Percentiles rank a stretch among this genome's conserved stretches.
phyloP scores from a whole-genome alignment of 495 filamentous ascomycete genomes.

The Elaphomyces granulatus region DNA sequence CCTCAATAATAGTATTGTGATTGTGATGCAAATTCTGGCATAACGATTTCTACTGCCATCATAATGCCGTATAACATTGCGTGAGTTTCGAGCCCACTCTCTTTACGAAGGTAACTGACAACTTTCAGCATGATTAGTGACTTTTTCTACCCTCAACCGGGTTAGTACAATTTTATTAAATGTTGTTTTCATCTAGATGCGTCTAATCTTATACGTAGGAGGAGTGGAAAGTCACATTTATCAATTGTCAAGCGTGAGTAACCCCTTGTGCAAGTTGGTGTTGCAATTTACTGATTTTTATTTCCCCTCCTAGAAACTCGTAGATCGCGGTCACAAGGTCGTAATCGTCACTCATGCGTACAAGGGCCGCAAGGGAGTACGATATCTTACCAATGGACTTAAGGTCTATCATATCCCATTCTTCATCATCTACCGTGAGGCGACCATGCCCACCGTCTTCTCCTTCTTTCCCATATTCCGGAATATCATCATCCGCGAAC shows the following conservation, averaged over 20 bases:
- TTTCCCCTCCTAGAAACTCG: conserved; percentile 81
- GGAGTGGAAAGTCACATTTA: conserved; percentile 98
- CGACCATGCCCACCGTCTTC: conserved; percentile 95
- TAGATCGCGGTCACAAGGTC: conserved; percentile 95
- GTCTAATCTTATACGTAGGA: conserved; percentile 34
- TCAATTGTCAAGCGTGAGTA: conserved; percentile 60
- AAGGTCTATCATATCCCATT: conserved; percentile 98
- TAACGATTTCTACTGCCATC: too few relatives aligned
- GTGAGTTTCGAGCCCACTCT: conserved; percentile 40
- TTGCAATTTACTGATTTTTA: not conserved
- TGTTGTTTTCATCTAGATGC: not conserved
- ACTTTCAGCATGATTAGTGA: conserved; percentile 82
- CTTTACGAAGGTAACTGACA: too few relatives aligned
- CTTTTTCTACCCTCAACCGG: conserved; percentile 97
- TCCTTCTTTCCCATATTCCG: conserved; percentile 96
- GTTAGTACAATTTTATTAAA: conserved; percentile 20
- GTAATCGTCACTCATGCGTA: conserved; percentile 98
- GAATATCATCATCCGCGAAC: conserved; percentile 85
- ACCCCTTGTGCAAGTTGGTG: not conserved
- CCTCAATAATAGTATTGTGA: too few relatives aligned
- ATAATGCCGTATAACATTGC: conserved; percentile 65
- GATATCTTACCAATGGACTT: conserved; percentile 93
- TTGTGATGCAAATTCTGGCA: too few relatives aligned
- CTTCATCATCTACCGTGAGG: conserved; percentile 82
- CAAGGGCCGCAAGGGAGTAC: conserved; percentile 76